These are phyloP conservation scores for Fusarium praegraminearum DNA, from an alignment of 2,329 filamentous ascomycete species.

Conservation along the genomic window DNA sequence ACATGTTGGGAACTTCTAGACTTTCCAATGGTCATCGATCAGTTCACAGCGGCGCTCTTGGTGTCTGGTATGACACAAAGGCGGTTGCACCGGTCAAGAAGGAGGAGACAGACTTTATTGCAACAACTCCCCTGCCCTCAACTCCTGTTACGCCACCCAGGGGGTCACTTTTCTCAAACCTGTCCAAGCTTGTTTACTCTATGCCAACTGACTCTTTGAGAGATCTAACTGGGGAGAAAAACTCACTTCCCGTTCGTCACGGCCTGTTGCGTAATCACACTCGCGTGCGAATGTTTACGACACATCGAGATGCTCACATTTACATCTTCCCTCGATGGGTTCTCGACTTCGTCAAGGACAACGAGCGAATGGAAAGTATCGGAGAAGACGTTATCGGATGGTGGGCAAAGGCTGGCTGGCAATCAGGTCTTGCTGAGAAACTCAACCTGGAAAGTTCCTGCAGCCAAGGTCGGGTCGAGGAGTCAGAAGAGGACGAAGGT, in stretches of 20 bases:
- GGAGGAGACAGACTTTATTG: conserved; percentile 93
- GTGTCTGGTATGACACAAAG: conserved; percentile 92
- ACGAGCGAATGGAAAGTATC: conserved; percentile 86
- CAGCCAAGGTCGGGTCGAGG: conserved; percentile 54
- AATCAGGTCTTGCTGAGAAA: conserved; percentile 82
- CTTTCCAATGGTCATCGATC: conserved; percentile 55
- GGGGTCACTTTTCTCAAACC: conserved; percentile 72
- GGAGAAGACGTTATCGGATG: conserved; percentile 92
- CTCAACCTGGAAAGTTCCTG: conserved; percentile 76
- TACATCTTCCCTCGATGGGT: conserved; percentile 96
- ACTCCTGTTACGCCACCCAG: conserved; percentile 60
- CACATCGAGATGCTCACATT: conserved; percentile 90
- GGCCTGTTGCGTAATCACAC: conserved; percentile 80
- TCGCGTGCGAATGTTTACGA: conserved; percentile 82
- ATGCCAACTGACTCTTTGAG: conserved; percentile 91
- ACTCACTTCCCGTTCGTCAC: conserved; percentile 79
- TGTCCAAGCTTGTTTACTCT: conserved; percentile 85
- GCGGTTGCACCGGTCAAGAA: conserved; percentile 81
- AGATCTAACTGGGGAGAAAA: conserved; percentile 81
- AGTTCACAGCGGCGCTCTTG: conserved; percentile 78
- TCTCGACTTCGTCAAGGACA: conserved; percentile 82
- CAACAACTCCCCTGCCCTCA: conserved; percentile 74
- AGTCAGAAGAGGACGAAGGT: conserved; percentile 52
- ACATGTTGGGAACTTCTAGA: conserved; percentile 64
- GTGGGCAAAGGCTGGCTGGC: conserved; percentile 97